These are phyloP conservation scores for Furcasterigmium sp. DNA, from an alignment of 2,329 filamentous ascomycete genomes.

Conservation along the genomic window DNA sequence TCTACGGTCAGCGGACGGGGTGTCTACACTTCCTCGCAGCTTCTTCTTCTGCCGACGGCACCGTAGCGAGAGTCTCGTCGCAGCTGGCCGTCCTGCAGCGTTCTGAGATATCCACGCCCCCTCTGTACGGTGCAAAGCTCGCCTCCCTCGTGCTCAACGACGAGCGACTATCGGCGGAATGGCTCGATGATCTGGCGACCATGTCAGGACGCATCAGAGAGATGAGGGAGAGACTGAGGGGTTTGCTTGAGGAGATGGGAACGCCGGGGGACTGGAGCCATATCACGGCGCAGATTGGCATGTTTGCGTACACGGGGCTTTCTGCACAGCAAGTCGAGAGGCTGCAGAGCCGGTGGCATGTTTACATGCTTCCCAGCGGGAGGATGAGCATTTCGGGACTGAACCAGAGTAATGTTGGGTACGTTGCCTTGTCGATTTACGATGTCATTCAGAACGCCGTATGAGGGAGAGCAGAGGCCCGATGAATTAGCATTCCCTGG, in stretches of 20 bases:
- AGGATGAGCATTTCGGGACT: not conserved
- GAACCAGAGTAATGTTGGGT: not conserved
- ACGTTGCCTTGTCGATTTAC: slow-evolving; percentile 35
- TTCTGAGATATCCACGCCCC: not conserved
- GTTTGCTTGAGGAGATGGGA: slow-evolving; percentile 18
- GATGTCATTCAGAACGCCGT: slow-evolving; percentile 63
- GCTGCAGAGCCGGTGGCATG: not conserved
- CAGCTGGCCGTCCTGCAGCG: not conserved
- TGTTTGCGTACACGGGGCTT: slow-evolving; percentile 41
- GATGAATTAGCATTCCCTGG: no score
- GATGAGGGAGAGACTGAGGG: slow-evolving; percentile 25
- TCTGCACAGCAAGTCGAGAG: not conserved
- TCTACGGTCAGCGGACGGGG: slow-evolving; percentile 23
- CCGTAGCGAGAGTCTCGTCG: slow-evolving; percentile 32
- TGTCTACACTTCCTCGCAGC: slow-evolving; percentile 2
- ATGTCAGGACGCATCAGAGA: slow-evolving; percentile 27
- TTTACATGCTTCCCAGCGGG: slow-evolving; percentile 3
- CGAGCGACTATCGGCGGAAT: slow-evolving; percentile 18
- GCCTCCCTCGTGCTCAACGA: slow-evolving; percentile 22
- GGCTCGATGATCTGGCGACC: slow-evolving; percentile 24
- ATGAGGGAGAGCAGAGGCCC: no score
- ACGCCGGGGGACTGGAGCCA: slow-evolving; percentile 29
- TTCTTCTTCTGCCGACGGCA: slow-evolving; percentile 19
- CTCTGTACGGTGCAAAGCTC: slow-evolving; percentile 11
- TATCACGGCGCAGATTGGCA: slow-evolving; percentile 27